A percentile compares a stretch with the other conserved stretches of the same genome.
Conservation (phyloP, 2,329 filamentous ascomycete species). For the Teratosphaeria gauchensis region DNA sequence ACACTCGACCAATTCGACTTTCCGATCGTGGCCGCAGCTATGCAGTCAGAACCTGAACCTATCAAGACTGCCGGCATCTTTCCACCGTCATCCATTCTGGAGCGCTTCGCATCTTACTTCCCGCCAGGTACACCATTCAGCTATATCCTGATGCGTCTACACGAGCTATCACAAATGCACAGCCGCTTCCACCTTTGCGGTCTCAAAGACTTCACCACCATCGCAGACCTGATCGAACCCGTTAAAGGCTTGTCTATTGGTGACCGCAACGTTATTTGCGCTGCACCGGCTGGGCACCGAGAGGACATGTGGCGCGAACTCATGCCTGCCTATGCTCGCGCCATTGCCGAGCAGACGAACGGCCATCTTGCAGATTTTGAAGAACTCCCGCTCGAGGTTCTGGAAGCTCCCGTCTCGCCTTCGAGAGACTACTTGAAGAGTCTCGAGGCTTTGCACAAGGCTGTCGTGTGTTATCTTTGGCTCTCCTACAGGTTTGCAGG, state of each 20-base stretch:
- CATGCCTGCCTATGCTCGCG: constrained; percentile 55
- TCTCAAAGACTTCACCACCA: constrained; percentile 51
- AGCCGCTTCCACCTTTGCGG: constrained; percentile 61
- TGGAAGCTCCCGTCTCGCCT: constrained; percentile 36
- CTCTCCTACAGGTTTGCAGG: constrained; percentile 80
- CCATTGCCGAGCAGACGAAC: constrained; percentile 56
- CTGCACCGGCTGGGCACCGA: constrained; percentile 55
- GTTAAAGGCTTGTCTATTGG: constrained; percentile 56
- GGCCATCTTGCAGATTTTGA: constrained; percentile 64
- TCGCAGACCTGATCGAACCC: constrained; percentile 66
- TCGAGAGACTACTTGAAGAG: constrained; percentile 51
- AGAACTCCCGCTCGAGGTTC: constrained; percentile 59
- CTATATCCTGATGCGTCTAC: constrained; percentile 68
- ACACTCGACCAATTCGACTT: constrained; percentile 66
- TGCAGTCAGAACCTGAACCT: constrained; percentile 54
- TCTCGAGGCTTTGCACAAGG: constrained; percentile 72
- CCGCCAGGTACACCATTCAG: constrained; percentile 70
- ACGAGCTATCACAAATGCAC: constrained; percentile 57
- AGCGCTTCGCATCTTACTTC: constrained; percentile 73
- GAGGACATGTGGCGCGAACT: constrained; percentile 41
- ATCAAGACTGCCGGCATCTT: constrained; percentile 63
- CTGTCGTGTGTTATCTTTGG: constrained; percentile 83
- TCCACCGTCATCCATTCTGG: constrained; percentile 60
- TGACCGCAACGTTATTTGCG: constrained; percentile 68
- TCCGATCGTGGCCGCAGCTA: constrained; percentile 49